Percentiles rank a stretch among this genome's conserved stretches.
Evolutionary conservation across 495 filamentous ascomycete genomes (phyloP).

Genomic region (Lophiostoma macrostomum): DNA sequence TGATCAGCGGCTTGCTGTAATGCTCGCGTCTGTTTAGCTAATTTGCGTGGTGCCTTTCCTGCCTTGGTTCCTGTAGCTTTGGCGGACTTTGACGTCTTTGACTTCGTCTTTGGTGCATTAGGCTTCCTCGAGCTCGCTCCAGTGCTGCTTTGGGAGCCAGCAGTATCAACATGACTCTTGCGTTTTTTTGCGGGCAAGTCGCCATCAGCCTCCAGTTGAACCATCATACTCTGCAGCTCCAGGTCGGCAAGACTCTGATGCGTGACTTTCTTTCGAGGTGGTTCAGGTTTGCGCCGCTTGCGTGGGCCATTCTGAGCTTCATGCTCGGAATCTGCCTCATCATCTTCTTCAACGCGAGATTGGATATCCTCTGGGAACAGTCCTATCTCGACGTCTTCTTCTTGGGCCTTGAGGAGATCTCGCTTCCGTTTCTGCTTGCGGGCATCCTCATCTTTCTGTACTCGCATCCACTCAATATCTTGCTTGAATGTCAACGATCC

Average conservation of each 20-base stretch:
- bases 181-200: constrained; percentile 15
- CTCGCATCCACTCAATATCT: constrained; percentile 28
- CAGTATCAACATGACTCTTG: constrained; percentile 1
- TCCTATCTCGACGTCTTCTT: constrained; percentile 1
- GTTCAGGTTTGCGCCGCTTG: background rate
- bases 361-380: too few relatives aligned
- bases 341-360: constrained; percentile 2
- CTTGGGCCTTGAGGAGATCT: background rate
- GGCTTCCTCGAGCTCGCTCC: too few relatives aligned
- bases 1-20: background rate
- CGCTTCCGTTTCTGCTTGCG: constrained; percentile 24
- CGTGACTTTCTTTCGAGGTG: constrained; percentile 20
- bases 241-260: constrained; percentile 13
- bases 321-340: background rate
- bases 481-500: constrained; percentile 8
- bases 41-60: constrained; percentile 1
- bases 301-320: background rate
- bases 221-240: constrained; percentile 14
- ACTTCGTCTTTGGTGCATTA: too few relatives aligned
- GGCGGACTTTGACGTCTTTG: constrained; percentile 4
- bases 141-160: background rate
- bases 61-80: background rate
- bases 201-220: constrained; percentile 13
- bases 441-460: constrained; percentile 14
- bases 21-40: constrained; percentile 2